These are phyloP conservation scores for Venturia nashicola DNA, from an alignment of 2,329 filamentous ascomycete genomes.

Conservation along the genomic window DNA sequence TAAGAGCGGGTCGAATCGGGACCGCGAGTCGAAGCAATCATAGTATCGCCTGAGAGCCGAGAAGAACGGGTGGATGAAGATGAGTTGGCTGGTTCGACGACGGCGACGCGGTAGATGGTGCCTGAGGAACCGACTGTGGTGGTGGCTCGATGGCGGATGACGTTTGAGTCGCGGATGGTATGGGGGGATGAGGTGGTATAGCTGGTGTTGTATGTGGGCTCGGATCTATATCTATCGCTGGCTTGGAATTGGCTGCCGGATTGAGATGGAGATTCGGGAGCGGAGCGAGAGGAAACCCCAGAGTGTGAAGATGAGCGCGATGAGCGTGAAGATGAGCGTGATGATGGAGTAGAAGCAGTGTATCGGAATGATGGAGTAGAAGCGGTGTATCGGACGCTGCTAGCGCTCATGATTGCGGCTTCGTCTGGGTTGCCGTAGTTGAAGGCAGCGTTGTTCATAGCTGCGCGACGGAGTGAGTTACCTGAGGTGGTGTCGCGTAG, in stretches of 20 bases:
- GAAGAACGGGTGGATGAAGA: not conserved
- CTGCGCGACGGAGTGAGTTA: not conserved
- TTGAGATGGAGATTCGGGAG: not conserved
- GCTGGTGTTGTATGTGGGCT: not conserved
- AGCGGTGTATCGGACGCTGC: not conserved
- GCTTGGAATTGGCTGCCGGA: not conserved
- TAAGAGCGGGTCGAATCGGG: not conserved
- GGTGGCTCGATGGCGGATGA: not conserved
- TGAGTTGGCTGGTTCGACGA: not conserved
- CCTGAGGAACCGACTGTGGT: not conserved
- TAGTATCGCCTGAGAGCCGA: not conserved
- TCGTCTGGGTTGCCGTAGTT: not conserved
- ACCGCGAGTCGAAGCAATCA: not conserved
- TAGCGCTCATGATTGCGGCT: not conserved
- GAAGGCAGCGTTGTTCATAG: not conserved
- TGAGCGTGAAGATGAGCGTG: too few relatives aligned
- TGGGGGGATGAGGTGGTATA: not conserved
- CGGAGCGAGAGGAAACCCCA: not conserved
- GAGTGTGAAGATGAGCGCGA: not conserved
- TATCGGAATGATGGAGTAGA: not conserved
- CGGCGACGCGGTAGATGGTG: not conserved
- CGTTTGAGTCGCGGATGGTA: not conserved
- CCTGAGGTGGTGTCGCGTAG: not conserved
- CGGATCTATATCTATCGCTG: not conserved
- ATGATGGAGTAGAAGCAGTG: not conserved